Conservation (phyloP, 495 filamentous ascomycete genomes). For the Trichoderma asperelloides region DNA sequence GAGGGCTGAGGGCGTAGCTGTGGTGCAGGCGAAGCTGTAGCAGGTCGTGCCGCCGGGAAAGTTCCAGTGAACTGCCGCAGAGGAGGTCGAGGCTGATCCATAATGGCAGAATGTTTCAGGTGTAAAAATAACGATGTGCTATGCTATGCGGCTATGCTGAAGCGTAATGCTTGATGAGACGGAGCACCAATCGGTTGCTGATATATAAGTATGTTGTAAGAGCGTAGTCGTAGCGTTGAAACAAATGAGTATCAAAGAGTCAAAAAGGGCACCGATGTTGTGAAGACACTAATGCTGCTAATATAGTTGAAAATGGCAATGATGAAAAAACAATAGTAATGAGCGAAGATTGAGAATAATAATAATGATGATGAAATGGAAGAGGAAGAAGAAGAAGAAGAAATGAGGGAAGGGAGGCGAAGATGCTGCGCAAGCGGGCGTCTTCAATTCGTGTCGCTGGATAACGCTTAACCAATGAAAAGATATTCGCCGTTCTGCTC, state of each 20-base stretch:
- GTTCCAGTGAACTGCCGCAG: neutral
- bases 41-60: neutral
- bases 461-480: neutral
- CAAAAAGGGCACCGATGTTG: too few species aligned
- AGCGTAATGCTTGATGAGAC: too few species aligned
- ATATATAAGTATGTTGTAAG: neutral
- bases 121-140: too few species aligned
- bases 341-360: neutral
- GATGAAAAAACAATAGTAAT: neutral
- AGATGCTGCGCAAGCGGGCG: neutral
- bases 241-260: neutral
- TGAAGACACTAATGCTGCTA: neutral
- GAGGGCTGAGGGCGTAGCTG: neutral
- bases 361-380: neutral
- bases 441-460: neutral
- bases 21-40: neutral
- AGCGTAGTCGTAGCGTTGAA: neutral
- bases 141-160: neutral
- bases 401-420: neutral
- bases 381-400: neutral
- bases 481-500: neutral
- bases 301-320: neutral
- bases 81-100: neutral
- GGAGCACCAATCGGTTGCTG: neutral
- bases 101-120: neutral